Percentiles rank a stretch among this genome's conserved stretches.
These are phyloP conservation scores for Acanthamoeba castellanii DNA, from an alignment of 208 protist genomes.

Conservation along the genomic window DNA sequence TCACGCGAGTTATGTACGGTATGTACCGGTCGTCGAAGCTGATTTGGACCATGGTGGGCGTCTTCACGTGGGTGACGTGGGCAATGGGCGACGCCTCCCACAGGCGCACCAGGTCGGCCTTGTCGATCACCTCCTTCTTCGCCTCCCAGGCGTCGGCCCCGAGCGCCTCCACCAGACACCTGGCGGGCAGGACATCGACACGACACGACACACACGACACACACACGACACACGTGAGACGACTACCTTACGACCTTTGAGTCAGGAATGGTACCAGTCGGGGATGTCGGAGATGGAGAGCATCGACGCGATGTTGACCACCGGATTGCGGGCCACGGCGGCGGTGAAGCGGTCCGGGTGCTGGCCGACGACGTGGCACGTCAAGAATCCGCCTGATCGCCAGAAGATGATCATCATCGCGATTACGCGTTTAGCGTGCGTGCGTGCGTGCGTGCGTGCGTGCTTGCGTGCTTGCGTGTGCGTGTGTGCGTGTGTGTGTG, in stretches of 20 bases:
- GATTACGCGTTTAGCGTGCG: not conserved
- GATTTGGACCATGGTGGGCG: constrained; percentile 33
- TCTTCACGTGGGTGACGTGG: not conserved
- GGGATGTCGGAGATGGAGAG: constrained; percentile 1
- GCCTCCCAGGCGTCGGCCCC: not conserved
- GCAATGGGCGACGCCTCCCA: constrained; percentile 34
- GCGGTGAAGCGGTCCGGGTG: constrained; percentile 32
- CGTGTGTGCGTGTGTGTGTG: too few relatives aligned
- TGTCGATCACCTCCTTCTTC: not conserved
- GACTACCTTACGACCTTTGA: not conserved
- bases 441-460: not conserved
- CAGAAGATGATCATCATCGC: too few relatives aligned
- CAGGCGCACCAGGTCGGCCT: not conserved
- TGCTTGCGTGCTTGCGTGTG: too few relatives aligned
- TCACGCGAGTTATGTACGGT: not conserved
- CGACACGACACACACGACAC: not conserved
- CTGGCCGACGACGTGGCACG: constrained; percentile 40
- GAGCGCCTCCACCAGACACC: constrained; percentile 42
- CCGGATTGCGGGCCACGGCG: not conserved
- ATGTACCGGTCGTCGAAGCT: constrained; percentile 8
- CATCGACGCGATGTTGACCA: constrained; percentile 21
- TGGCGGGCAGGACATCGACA: not conserved
- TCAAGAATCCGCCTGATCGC: not conserved
- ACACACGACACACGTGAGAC: not conserved
- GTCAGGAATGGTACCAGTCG: not conserved